Base-by-base conservation (phyloP, 495 filamentous ascomycete species). In the Penicillium nucicola region DNA sequence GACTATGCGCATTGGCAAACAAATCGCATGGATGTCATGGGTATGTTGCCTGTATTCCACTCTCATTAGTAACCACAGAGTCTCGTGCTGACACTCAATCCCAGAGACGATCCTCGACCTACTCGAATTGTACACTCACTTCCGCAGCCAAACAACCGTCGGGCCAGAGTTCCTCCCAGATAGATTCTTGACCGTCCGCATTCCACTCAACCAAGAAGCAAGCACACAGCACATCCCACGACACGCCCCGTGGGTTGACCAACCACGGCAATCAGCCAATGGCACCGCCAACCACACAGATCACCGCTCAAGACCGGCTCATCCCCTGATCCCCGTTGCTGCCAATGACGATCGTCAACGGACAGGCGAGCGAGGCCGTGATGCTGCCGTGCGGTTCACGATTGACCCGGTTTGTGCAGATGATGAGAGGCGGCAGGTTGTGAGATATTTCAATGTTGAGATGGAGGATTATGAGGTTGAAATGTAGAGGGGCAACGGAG, bases 361-460 rank as follows among this genome's bases (percentile, higher is more conserved):
- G 13, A 58, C 69, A 17, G 69, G 74, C 15, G 80, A 84, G 42
- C 67, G 78, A 42, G 80, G 81, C 38, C 77, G 81, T 25, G 84
- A 90, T 18, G 87, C 86, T 8, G 95, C 95, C 1, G 79, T 93
- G 23, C 84, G 93, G 11, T 98, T 96, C 62, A 90, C 96, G 75
- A 83, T 97, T 23, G 89, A 97, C 60, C 80, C 86, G 11, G 84
- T 81, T 37, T 78, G 87, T 43, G 92, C 90, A 11, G 78, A 77
- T 32, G 76, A 73, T 15, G 93, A 98, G 71, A 81, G 82, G 57
- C 71, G 76, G 13, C 68, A 77, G 7, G 87, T 93, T 10, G 74
- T 78, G 10, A 74, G 82, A 46, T 88, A 83, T 63, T 88, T 85
- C 63, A 82, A 81, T 50, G 82, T 84, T 25, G 88, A 90, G 58